phyloP scores from a whole-genome alignment of 108 stramenopile species.

The Bacterosira constricta region DNA sequence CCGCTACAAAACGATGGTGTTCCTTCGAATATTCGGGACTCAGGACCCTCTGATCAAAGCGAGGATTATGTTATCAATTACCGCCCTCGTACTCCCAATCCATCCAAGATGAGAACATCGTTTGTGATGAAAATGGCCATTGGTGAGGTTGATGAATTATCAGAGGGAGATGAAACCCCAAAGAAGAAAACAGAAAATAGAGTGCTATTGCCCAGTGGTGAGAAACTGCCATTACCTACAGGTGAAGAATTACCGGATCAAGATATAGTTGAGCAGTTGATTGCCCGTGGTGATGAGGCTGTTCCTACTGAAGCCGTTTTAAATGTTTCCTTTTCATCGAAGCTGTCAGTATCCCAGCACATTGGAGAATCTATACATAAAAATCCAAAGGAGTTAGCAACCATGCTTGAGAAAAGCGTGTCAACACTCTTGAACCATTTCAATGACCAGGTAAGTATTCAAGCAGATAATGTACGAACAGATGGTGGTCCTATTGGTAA shows the following conservation, averaged over 20 bases:
- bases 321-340: background rate
- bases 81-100: background rate
- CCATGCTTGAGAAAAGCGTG: slow-evolving; percentile 36
- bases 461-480: background rate
- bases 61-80: background rate
- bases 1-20: background rate
- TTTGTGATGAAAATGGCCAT: background rate
- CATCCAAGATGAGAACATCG: background rate
- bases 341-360: slow-evolving; percentile 5
- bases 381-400: slow-evolving; percentile 23
- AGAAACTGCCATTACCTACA: too few relatives aligned
- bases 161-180: background rate
- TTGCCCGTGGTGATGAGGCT: background rate
- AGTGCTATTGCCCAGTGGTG: background rate
- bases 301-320: background rate
- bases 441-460: slow-evolving; percentile 9
- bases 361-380: slow-evolving; percentile 4
- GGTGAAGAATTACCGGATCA: too few relatives aligned
- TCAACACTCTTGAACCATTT: slow-evolving; percentile 40
- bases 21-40: background rate
- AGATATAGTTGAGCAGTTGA: background rate
- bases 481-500: background rate
- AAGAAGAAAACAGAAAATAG: background rate
- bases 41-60: background rate
- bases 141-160: background rate